These are phyloP conservation scores for Scheffersomyces illinoinensis DNA, from an alignment of 1,139 yeast genomes.

Conservation along the genomic window DNA sequence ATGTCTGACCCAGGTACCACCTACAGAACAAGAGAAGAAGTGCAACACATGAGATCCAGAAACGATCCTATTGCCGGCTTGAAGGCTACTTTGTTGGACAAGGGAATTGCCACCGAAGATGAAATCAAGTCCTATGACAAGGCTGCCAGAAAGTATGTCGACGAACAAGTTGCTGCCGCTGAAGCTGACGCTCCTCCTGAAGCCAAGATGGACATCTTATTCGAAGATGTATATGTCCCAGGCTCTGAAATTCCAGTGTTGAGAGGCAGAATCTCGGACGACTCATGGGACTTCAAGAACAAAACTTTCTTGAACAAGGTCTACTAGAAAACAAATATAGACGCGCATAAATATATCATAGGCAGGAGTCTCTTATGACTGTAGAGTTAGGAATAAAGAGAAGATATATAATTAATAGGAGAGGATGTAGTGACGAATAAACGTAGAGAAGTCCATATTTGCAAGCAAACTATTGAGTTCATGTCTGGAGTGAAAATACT, in stretches of 20 bases:
- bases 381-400: background rate
- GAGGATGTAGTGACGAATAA: background rate
- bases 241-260: slow-evolving; percentile 90
- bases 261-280: slow-evolving; percentile 96
- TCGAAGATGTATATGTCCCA: slow-evolving; percentile 94
- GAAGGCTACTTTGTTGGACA: slow-evolving; percentile 80
- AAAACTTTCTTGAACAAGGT: slow-evolving; percentile 64
- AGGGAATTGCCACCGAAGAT: slow-evolving; percentile 85
- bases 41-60: slow-evolving; percentile 98
- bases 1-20: slow-evolving; percentile 99
- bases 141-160: slow-evolving; percentile 93
- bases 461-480: no score
- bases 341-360: background rate
- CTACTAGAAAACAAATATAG: slow-evolving; percentile 26
- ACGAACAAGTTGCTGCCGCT: slow-evolving; percentile 91
- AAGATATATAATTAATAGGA: background rate
- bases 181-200: slow-evolving; percentile 95
- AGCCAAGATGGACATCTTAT: slow-evolving; percentile 89
- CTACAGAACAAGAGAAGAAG: slow-evolving; percentile 99
- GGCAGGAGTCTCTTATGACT: background rate
- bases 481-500: background rate
- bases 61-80: slow-evolving; percentile 97
- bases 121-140: slow-evolving; percentile 94
- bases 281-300: slow-evolving; percentile 82
- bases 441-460: no score